Conservation (phyloP, 1,139 yeast species). For the Candida albicans region DNA sequence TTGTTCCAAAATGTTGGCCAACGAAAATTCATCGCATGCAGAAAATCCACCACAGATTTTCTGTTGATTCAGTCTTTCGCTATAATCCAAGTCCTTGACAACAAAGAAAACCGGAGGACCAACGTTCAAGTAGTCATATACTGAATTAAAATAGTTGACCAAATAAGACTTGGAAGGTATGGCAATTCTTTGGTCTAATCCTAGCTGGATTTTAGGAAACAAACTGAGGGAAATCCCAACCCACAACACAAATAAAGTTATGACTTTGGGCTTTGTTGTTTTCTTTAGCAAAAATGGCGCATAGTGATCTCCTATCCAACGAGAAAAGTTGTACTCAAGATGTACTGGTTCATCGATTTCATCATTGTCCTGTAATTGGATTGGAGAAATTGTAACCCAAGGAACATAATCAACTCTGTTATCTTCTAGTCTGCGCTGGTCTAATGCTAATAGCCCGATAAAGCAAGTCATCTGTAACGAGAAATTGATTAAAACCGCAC, state of each 20-base stretch:
- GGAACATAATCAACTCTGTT: constrained; percentile 61
- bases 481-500: constrained; percentile 78
- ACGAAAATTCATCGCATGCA: constrained; percentile 73
- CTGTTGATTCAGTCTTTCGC: constrained; percentile 62
- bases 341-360: constrained; percentile 17
- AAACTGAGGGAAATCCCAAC: constrained; percentile 67
- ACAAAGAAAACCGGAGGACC: constrained; percentile 95
- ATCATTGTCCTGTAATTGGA: constrained; percentile 13
- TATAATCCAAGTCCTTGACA: constrained; percentile 62
- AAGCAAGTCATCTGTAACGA: constrained; percentile 79
- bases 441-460: constrained; percentile 68
- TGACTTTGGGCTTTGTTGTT: constrained; percentile 47
- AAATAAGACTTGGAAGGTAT: constrained; percentile 81
- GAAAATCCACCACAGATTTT: constrained; percentile 85
- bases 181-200: constrained; percentile 88
- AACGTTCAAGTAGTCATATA: constrained; percentile 69
- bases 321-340: constrained; percentile 28
- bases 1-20: constrained; percentile 83
- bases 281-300: constrained; percentile 58
- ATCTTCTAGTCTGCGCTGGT: constrained; percentile 60
- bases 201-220: constrained; percentile 69
- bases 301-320: constrained; percentile 24
- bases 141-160: constrained; percentile 74
- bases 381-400: constrained; percentile 34
- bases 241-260: constrained; percentile 58